Evolutionary conservation across 1,139 yeast genomes (phyloP).

Genomic region (Candida mesenterica): DNA sequence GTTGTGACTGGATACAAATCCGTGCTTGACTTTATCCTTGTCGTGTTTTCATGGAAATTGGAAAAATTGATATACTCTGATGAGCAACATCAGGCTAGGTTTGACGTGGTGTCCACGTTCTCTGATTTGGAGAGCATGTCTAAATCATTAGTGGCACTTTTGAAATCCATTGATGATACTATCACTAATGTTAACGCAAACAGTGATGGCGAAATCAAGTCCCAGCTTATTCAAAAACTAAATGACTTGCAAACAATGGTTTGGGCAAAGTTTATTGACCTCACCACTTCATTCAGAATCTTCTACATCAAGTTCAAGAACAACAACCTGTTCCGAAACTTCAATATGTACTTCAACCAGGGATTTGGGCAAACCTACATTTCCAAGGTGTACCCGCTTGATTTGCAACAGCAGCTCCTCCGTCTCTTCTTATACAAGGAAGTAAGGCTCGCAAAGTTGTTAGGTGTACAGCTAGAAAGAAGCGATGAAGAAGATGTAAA

Average conservation of each 20-base stretch:
- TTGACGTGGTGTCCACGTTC: slow-evolving; percentile 21
- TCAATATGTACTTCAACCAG: slow-evolving; percentile 27
- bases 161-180: slow-evolving; percentile 3
- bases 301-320: slow-evolving; percentile 32
- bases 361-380: slow-evolving; percentile 14
- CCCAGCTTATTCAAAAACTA: slow-evolving; percentile 16
- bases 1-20: slow-evolving; percentile 18
- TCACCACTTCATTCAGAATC: slow-evolving; percentile 31
- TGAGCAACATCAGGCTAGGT: slow-evolving; percentile 16
- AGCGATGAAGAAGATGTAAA: slow-evolving; percentile 59
- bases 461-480: slow-evolving; percentile 48
- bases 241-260: slow-evolving; percentile 25
- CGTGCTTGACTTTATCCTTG: slow-evolving; percentile 26
- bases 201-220: no score
- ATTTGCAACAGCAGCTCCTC: slow-evolving; percentile 26
- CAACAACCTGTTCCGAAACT: slow-evolving; percentile 26
- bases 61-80: slow-evolving; percentile 29
- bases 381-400: slow-evolving; percentile 18
- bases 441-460: slow-evolving; percentile 24
- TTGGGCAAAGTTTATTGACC: slow-evolving; percentile 30
- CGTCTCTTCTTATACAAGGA: slow-evolving; percentile 37
- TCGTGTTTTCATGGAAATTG: slow-evolving; percentile 34
- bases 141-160: slow-evolving; percentile 1
- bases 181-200: background rate
- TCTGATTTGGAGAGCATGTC: slow-evolving; percentile 8